These are phyloP conservation scores for Eucalyptus cloeziana DNA, from an alignment of 345 rosid species.

Conservation along the genomic window DNA sequence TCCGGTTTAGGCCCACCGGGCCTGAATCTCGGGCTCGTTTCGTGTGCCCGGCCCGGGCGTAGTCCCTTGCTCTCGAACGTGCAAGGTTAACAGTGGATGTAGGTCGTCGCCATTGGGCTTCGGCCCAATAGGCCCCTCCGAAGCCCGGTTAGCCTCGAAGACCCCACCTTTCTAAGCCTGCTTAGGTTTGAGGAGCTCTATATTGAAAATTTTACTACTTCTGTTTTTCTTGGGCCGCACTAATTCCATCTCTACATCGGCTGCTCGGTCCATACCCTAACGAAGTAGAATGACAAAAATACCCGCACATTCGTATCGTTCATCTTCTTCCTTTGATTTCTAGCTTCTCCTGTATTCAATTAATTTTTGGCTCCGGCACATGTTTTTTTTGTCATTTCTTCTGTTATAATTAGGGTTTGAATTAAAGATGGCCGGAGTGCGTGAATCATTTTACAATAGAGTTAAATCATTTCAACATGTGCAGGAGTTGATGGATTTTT, in stretches of 20 bases:
- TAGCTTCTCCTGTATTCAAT: neutral
- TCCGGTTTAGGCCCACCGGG: neutral
- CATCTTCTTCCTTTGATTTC: neutral
- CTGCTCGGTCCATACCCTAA: neutral
- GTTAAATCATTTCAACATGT: neutral
- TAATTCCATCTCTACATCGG: neutral
- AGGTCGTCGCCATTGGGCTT: neutral
- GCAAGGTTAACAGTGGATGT: no score
- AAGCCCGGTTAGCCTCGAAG: neutral
- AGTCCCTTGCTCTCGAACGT: no score
- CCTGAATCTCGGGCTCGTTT: neutral
- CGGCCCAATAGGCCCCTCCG: neutral
- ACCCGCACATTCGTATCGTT: neutral
- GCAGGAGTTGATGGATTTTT: neutral
- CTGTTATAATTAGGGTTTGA: neutral
- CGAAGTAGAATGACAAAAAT: neutral
- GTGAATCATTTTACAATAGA: neutral
- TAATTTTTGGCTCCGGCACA: neutral
- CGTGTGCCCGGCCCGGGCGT: no score
- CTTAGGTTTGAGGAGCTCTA: neutral
- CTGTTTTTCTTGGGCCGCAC: accelerated
- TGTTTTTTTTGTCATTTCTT: neutral
- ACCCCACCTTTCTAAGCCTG: neutral
- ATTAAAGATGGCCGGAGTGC: neutral
- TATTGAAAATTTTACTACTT: neutral